Evolutionary conservation across 2,329 filamentous ascomycete species (phyloP).

Genomic region (Metarhizium humberi): DNA sequence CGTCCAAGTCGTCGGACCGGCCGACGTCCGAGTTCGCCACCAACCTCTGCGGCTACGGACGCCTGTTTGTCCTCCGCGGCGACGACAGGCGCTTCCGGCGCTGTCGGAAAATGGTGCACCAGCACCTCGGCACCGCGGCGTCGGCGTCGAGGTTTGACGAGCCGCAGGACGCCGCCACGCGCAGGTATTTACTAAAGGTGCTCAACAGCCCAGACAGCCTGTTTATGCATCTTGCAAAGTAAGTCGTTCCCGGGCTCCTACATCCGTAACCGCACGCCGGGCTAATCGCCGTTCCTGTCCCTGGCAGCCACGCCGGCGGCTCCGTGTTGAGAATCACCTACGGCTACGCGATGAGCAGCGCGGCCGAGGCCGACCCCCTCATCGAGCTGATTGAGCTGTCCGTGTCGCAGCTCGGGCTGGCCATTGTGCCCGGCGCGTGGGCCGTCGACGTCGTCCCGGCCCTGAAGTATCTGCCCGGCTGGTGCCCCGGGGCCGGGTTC

Average conservation of each 20-base stretch:
- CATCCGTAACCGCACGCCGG: too few species aligned
- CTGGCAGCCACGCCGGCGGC: constrained; percentile 9
- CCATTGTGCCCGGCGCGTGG: constrained; percentile 22
- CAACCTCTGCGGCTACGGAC: constrained; percentile 25
- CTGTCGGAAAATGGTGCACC: constrained; percentile 35
- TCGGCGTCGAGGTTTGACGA: constrained; percentile 27
- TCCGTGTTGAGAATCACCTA: constrained; percentile 12
- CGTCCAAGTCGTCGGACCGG: constrained; percentile 24
- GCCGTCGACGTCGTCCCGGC: constrained; percentile 21
- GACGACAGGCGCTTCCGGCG: constrained; percentile 28
- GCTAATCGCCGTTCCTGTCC: neutral
- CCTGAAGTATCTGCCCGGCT: constrained; percentile 19
- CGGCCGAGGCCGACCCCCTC: constrained; percentile 17
- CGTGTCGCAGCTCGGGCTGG: constrained; percentile 18
- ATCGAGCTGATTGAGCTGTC: constrained; percentile 19
- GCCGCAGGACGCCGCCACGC: constrained; percentile 33
- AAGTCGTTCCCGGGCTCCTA: constrained; percentile 9
- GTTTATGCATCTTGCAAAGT: constrained; percentile 32
- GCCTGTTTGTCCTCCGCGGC: constrained; percentile 12
- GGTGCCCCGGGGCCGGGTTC: constrained; percentile 21
- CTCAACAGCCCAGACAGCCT: constrained; percentile 27
- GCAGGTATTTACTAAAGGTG: constrained; percentile 32
- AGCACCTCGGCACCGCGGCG: constrained; percentile 31
- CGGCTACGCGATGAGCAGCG: constrained; percentile 21
- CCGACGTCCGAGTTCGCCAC: constrained; percentile 21